Evolutionary conservation across 2,329 filamentous ascomycete genomes (phyloP).

Genomic region (Ophiostoma sp.): DNA sequence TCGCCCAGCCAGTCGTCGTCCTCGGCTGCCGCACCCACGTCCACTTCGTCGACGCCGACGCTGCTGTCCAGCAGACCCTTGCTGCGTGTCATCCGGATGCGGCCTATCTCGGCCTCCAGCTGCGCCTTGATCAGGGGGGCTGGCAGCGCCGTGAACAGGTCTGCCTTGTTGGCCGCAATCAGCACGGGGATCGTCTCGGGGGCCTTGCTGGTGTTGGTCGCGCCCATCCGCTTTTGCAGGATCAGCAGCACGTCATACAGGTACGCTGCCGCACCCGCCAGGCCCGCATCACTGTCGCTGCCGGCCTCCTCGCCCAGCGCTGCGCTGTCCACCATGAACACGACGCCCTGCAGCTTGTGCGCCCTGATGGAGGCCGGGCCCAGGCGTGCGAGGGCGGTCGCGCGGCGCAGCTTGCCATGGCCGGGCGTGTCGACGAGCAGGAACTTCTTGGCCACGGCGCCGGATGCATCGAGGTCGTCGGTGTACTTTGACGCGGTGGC

Average conservation of each 20-base stretch:
- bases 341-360: conserved; percentile 60
- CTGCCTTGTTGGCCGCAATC: conserved; percentile 89
- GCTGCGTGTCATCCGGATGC: conserved; percentile 68
- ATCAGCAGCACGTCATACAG: conserved; percentile 82
- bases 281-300: conserved; percentile 40
- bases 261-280: conserved; percentile 73
- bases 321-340: conserved; percentile 87
- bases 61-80: conserved; percentile 80
- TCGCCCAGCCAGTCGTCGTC: conserved; percentile 81
- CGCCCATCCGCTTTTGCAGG: conserved; percentile 62
- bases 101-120: conserved; percentile 75
- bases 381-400: conserved; percentile 57
- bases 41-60: conserved; percentile 51
- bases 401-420: conserved; percentile 83
- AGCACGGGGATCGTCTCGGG: conserved; percentile 65
- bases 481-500: conserved; percentile 43
- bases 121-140: conserved; percentile 66
- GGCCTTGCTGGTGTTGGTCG: conserved; percentile 43
- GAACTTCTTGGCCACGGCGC: conserved; percentile 61
- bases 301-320: conserved; percentile 47
- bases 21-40: conserved; percentile 53
- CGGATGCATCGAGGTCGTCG: conserved; percentile 51
- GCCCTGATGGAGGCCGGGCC: conserved; percentile 27
- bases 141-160: conserved; percentile 88
- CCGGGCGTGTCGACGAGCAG: conserved; percentile 84